Conservation (phyloP, 768 basidiomycete species). For the Termitomyces sp. region DNA sequence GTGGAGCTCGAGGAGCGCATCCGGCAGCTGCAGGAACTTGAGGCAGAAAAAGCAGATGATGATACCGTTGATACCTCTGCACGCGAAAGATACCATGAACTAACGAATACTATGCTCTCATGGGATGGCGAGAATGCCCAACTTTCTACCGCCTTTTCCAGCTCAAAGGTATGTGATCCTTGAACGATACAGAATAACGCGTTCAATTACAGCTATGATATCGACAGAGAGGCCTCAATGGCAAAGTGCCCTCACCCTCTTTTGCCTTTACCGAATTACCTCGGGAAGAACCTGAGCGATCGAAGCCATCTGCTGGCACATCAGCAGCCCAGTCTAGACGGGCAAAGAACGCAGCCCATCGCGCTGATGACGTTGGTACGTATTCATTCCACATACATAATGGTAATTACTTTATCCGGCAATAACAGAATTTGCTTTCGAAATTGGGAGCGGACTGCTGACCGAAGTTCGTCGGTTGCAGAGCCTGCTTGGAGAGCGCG, state of each 20-base stretch:
- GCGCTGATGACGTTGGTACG: constrained; percentile 85
- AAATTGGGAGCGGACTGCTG: constrained; percentile 90
- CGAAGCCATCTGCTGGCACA: constrained; percentile 54
- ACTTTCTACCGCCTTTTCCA: constrained; percentile 62
- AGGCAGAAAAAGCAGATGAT: constrained; percentile 57
- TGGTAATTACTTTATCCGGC: constrained; percentile 9
- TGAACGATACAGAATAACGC: neutral
- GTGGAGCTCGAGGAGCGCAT: constrained; percentile 90
- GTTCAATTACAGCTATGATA: neutral
- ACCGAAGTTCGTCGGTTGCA: constrained; percentile 91
- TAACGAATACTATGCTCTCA: constrained; percentile 63
- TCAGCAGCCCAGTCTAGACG: constrained; percentile 82
- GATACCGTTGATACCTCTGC: constrained; percentile 61
- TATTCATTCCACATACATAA: constrained; percentile 16
- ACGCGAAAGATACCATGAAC: constrained; percentile 69
- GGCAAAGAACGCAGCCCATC: constrained; percentile 87
- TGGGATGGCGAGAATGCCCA: constrained; percentile 82
- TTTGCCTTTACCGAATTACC: constrained; percentile 43
- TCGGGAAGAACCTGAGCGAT: constrained; percentile 57
- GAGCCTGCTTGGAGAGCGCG: constrained; percentile 83
- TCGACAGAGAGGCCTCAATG: constrained; percentile 36
- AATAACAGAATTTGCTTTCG: constrained; percentile 87
- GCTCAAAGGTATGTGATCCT: constrained; percentile 40
- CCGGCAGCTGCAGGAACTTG: constrained; percentile 68
- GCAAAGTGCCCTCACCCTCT: constrained; percentile 40